A percentile compares a stretch with the other conserved stretches of the same genome.
Conservation (phyloP, 768 basidiomycete genomes). For the Suillus cothurnatus region DNA sequence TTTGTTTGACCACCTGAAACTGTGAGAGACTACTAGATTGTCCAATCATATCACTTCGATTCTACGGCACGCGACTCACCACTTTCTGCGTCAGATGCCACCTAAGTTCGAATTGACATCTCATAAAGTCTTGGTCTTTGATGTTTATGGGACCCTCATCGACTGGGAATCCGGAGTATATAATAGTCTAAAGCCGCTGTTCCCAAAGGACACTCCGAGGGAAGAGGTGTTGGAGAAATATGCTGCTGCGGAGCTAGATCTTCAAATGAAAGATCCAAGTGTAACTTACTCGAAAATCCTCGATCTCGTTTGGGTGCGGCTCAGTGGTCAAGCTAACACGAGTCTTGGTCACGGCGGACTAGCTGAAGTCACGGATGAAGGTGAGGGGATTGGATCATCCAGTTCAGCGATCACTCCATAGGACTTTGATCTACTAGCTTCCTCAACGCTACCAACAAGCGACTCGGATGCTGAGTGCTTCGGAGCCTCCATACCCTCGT, state of each 20-base stretch:
- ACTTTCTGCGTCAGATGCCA: no score
- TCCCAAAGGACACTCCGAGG: slow-evolving; percentile 18
- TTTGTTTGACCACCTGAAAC: no score
- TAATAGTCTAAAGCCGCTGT: slow-evolving; percentile 41
- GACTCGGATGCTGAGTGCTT: slow-evolving; percentile 55
- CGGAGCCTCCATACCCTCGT: slow-evolving; percentile 59
- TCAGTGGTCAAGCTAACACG: slow-evolving; percentile 17
- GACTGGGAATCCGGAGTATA: slow-evolving; percentile 79
- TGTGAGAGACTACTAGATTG: no score
- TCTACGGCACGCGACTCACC: no score
- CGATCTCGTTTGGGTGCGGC: slow-evolving; percentile 40
- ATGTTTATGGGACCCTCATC: slow-evolving; percentile 76
- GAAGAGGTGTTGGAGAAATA: slow-evolving; percentile 54
- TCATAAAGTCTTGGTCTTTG: slow-evolving; percentile 58
- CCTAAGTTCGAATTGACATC: slow-evolving; percentile 12
- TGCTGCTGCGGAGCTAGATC: slow-evolving; percentile 51
- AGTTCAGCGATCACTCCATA: slow-evolving; percentile 7
- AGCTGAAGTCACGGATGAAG: slow-evolving; percentile 32
- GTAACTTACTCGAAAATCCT: slow-evolving; percentile 66
- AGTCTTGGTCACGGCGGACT: slow-evolving; percentile 40
- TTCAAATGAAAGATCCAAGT: slow-evolving; percentile 58
- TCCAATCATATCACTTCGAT: no score
- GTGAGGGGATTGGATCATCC: slow-evolving; percentile 23
- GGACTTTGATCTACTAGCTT: neutral
- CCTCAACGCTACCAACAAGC: neutral